A percentile compares a stretch with the other conserved stretches of the same genome.
Conservation (phyloP, 2,329 filamentous ascomycete species). For the Colletotrichum filicis region DNA sequence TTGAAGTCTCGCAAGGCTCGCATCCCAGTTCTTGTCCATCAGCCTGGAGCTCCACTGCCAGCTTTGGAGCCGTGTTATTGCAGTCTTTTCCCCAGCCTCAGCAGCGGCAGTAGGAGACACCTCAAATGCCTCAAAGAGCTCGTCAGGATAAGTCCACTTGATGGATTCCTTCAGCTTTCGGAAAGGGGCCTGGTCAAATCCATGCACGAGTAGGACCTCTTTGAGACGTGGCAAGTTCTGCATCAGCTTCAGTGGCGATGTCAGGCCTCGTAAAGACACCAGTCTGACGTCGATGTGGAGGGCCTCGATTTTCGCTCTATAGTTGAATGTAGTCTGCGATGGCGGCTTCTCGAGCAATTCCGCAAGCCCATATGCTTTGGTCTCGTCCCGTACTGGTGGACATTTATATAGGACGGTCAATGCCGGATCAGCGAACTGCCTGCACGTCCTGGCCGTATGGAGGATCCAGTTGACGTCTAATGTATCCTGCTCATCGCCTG, state of each 20-base stretch:
- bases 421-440: slow-evolving; percentile 76
- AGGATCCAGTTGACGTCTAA: slow-evolving; percentile 71
- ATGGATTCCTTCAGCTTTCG: slow-evolving; percentile 64
- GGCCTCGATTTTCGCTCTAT: slow-evolving; percentile 76
- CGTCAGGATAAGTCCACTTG: slow-evolving; percentile 76
- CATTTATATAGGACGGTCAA: slow-evolving; percentile 77
- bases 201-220: slow-evolving; percentile 78
- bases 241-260: slow-evolving; percentile 63
- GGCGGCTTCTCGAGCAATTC: slow-evolving; percentile 66
- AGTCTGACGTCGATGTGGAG: slow-evolving; percentile 79
- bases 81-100: slow-evolving; percentile 45
- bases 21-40: slow-evolving; percentile 43
- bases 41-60: slow-evolving; percentile 73
- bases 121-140: slow-evolving; percentile 72
- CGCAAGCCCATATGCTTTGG: slow-evolving; percentile 57
- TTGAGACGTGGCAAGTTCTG: slow-evolving; percentile 73
- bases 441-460: slow-evolving; percentile 70
- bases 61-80: slow-evolving; percentile 54
- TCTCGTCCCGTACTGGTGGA: slow-evolving; percentile 68
- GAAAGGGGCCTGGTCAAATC: slow-evolving; percentile 75
- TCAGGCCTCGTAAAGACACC: slow-evolving; percentile 63
- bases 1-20: slow-evolving; percentile 58
- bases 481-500: slow-evolving; percentile 38
- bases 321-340: slow-evolving; percentile 66
- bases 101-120: slow-evolving; percentile 56